Base-by-base conservation (phyloP, 257 asterid species). In the Solanum dulcamara region DNA sequence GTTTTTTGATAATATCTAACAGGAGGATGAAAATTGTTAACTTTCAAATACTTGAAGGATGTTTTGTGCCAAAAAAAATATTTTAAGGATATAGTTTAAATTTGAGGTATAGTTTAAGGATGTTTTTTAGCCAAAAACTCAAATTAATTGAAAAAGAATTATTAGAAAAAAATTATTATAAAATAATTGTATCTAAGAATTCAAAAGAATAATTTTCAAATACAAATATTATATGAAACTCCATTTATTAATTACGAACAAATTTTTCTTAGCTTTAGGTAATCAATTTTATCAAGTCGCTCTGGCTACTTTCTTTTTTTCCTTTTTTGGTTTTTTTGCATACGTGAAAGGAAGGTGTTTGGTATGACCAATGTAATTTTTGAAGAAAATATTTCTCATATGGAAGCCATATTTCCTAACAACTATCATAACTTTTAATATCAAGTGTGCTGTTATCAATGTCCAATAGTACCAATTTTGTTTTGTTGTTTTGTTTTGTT, bases 271-370 rank as follows among this genome's bases (percentile, higher is more conserved):
- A 70, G 7, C 10, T 5, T 5, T 37, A 37, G 20, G 10, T 37
- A 0, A 37, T 0, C 20, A 37, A 71, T 37, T 71, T 70, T 68
- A 68, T 35, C 9, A 28, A 7, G 4, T 4, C 44, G 0, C 40
- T 1, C 9, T 12, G 2, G 3, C 46, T 7, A 1, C 9, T 17
- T 5, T 24, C 5, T 10, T 10, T 1, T 0, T 26, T 24, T 10
- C 10, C 3, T 2, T 60, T 24, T n/a, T 60, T 3, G 1, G 2
- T 44, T 66, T 64, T 67, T 17, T 9, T 67, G 10, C 44, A 67
- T 33, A 67, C 46, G 2, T 67, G 26, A 67, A 17, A 67, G 6
- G 26, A 15, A 68, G 10, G 18, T 68, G 17, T 18, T 68, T 68
- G 28, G 15, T 33, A 35, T 9, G 14, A 66, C 44, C 17, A 68